These are phyloP conservation scores for Encephalitozoon romaleae DNA, from an alignment of 371 early-diverging fungal species.

Conservation along the genomic window DNA sequence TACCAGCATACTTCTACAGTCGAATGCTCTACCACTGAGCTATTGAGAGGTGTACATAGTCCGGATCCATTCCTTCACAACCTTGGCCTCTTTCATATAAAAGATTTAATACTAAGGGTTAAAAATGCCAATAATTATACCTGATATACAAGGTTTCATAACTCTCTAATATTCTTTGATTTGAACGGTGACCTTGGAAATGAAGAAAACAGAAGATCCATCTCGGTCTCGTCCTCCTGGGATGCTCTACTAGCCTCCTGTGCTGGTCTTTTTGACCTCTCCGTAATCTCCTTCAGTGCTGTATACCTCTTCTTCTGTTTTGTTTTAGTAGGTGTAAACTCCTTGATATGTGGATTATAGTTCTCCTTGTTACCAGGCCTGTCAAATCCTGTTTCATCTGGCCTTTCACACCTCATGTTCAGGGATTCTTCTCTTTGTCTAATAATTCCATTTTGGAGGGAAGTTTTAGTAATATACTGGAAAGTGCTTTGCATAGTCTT, in stretches of 20 bases:
- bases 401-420: background rate
- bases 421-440: background rate
- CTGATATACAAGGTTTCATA: background rate
- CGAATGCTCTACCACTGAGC: constrained; percentile 61
- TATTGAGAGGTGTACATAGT: constrained; percentile 52
- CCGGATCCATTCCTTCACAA: background rate
- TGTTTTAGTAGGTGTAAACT: constrained; percentile 16
- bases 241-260: background rate
- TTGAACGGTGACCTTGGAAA: constrained; percentile 8
- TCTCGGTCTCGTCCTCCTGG: constrained; percentile 2
- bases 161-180: background rate
- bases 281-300: constrained; percentile 15
- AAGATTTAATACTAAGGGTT: background rate
- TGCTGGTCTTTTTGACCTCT: background rate
- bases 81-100: background rate
- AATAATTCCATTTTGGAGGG: constrained; percentile 5
- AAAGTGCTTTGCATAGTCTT: too few species aligned
- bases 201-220: constrained; percentile 5
- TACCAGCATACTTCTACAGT: constrained; percentile 60
- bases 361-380: constrained; percentile 16
- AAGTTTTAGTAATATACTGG: background rate
- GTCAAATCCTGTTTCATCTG: background rate
- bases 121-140: too few species aligned
- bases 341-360: constrained; percentile 9
- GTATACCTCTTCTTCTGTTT: constrained; percentile 9